Conservation (phyloP, 2,329 filamentous ascomycete genomes). For the Claviceps humidiphila region DNA sequence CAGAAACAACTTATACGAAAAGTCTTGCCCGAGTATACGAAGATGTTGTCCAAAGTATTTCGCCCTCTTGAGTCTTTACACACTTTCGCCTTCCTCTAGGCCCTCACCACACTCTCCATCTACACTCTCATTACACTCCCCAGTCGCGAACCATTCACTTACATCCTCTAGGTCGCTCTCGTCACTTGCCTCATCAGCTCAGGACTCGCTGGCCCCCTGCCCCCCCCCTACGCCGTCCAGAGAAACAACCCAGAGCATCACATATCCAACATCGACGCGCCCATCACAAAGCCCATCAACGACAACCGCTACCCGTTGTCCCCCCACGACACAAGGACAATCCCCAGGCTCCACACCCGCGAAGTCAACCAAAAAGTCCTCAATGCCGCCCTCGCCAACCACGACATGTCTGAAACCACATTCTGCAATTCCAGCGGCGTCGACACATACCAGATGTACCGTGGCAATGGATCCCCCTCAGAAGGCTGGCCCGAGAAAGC, state of each 20-base stretch:
- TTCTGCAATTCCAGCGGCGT: conserved; percentile 7
- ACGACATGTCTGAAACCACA: conserved; percentile 6
- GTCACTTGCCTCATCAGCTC: not conserved
- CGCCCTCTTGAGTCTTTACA: not conserved
- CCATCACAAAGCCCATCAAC: too few relatives aligned
- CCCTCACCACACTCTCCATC: not conserved
- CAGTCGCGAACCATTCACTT: not conserved
- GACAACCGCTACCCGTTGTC: too few relatives aligned
- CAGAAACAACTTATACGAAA: too few relatives aligned
- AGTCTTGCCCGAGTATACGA: too few relatives aligned
- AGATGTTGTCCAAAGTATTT: not conserved
- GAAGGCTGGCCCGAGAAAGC: conserved; percentile 18
- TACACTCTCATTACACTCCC: too few relatives aligned
- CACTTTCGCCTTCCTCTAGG: not conserved
- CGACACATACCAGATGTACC: conserved; percentile 19
- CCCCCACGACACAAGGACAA: too few relatives aligned
- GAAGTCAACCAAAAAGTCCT: not conserved
- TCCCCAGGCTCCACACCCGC: too few relatives aligned
- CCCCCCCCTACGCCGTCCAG: not conserved
- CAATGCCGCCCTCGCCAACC: not conserved
- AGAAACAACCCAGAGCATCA: not conserved
- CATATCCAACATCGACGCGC: too few relatives aligned
- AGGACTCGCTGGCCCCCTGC: not conserved
- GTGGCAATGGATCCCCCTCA: conserved; percentile 14
- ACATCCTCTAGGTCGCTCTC: not conserved